These are phyloP conservation scores for Pyrus bretschneideri DNA, from an alignment of 306 rosid genomes.

Conservation along the genomic window DNA sequence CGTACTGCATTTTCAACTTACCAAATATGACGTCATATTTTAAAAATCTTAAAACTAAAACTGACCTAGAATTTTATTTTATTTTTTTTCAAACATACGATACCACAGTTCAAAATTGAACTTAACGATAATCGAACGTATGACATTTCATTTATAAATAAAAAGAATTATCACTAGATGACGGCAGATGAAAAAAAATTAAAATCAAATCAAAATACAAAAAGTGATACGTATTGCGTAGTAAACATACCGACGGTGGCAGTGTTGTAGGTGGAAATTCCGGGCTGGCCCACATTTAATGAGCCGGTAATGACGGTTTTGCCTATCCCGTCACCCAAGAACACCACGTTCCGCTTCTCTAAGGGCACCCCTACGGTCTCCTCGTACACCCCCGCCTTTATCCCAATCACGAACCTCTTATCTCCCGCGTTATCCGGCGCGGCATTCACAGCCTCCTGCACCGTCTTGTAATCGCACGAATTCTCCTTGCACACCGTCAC, in stretches of 20 bases:
- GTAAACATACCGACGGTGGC: slow-evolving; percentile 64
- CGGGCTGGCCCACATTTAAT: slow-evolving; percentile 48
- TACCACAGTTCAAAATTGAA: fast-evolving
- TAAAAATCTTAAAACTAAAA: background rate
- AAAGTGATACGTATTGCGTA: too few relatives aligned
- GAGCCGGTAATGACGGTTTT: slow-evolving; percentile 69
- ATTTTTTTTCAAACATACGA: too few relatives aligned
- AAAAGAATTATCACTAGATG: too few relatives aligned
- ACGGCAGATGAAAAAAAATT: background rate
- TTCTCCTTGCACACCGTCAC: slow-evolving; percentile 60
- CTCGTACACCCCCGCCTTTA: slow-evolving; percentile 66
- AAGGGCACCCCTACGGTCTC: slow-evolving; percentile 70
- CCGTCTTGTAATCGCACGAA: slow-evolving; percentile 30
- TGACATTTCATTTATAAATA: too few relatives aligned
- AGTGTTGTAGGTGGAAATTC: slow-evolving; percentile 53
- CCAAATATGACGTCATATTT: background rate
- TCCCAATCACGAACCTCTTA: slow-evolving; percentile 52
- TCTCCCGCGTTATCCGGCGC: slow-evolving; percentile 37
- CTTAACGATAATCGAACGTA: too few relatives aligned
- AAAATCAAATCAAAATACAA: background rate
- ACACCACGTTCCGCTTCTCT: slow-evolving; percentile 58
- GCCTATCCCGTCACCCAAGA: slow-evolving; percentile 75
- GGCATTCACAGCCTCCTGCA: slow-evolving; percentile 71
- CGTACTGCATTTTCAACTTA: too few relatives aligned
- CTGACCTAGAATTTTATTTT: too few relatives aligned